Percentiles rank a stretch among this genome's conserved stretches.
phyloP scores from a whole-genome alignment of 306 rosid species.

The Gastrolobium bilobum region DNA sequence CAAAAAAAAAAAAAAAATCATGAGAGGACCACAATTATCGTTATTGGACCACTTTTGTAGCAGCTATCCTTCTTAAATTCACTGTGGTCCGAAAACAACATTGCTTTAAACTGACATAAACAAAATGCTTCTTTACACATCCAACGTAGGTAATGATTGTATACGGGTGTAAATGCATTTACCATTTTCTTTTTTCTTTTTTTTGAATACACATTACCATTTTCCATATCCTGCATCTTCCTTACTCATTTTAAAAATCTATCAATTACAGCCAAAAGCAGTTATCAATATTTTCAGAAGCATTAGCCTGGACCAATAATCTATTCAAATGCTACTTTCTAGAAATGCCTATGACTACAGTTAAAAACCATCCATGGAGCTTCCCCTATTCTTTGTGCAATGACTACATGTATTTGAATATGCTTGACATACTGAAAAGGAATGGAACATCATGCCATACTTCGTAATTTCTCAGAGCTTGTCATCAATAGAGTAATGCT shows the following conservation, averaged over 20 bases:
- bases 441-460: neutral
- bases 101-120: conserved; percentile 44
- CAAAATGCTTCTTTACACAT: conserved; percentile 42
- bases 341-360: neutral
- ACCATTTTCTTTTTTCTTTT: neutral
- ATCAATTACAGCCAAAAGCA: neutral
- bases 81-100: conserved; percentile 57
- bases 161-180: neutral
- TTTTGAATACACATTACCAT: neutral
- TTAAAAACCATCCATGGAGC: neutral
- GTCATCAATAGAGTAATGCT: neutral
- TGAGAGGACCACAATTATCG: conserved; percentile 55
- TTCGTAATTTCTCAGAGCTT: neutral
- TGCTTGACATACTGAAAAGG: neutral
- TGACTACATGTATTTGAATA: neutral
- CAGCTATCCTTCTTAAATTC: conserved; percentile 38
- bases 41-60: conserved; percentile 53
- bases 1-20: neutral
- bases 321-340: neutral
- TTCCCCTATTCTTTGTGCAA: neutral
- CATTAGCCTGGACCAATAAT: neutral
- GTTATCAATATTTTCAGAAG: neutral
- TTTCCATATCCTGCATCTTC: conserved; percentile 17
- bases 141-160: conserved; percentile 54
- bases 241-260: neutral